phyloP scores from a whole-genome alignment of 306 rosid genomes.

The Inga laurina region DNA sequence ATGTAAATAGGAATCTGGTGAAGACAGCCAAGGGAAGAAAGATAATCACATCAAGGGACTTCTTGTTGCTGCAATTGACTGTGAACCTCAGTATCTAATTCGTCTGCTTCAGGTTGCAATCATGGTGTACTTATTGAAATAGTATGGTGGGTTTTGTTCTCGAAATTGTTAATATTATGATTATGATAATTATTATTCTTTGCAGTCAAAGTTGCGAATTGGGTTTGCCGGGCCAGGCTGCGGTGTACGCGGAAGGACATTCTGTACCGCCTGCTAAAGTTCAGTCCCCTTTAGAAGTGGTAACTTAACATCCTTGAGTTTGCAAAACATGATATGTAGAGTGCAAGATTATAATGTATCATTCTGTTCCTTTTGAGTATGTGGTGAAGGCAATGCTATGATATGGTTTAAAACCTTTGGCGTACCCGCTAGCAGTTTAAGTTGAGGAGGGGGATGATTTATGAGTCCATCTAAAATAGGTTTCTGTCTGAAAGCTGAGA shows the following conservation, averaged over 20 bases:
- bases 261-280: constrained; percentile 53
- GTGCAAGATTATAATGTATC: neutral
- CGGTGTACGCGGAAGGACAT: constrained; percentile 57
- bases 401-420: constrained; percentile 19
- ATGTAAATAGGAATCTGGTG: constrained; percentile 81
- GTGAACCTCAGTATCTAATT: constrained; percentile 85
- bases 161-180: neutral
- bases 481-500: neutral
- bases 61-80: constrained; percentile 89
- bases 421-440: constrained; percentile 9
- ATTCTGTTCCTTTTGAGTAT: constrained; percentile 14
- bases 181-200: constrained; percentile 11
- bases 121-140: constrained; percentile 23
- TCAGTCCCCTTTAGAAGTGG: constrained; percentile 86
- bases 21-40: constrained; percentile 59
- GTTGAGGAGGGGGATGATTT: neutral
- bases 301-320: constrained; percentile 30
- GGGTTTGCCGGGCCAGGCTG: constrained; percentile 91
- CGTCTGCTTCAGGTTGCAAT: constrained; percentile 80
- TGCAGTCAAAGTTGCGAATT: constrained; percentile 75
- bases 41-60: constrained; percentile 83
- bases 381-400: constrained; percentile 1
- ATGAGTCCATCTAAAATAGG: neutral
- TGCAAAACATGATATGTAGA: constrained; percentile 26
- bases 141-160: constrained; percentile 27